A percentile compares a stretch with the other conserved stretches of the same genome.
Evolutionary conservation across 2,329 filamentous ascomycete genomes (phyloP).

Genomic region (Huntiella decipiens): DNA sequence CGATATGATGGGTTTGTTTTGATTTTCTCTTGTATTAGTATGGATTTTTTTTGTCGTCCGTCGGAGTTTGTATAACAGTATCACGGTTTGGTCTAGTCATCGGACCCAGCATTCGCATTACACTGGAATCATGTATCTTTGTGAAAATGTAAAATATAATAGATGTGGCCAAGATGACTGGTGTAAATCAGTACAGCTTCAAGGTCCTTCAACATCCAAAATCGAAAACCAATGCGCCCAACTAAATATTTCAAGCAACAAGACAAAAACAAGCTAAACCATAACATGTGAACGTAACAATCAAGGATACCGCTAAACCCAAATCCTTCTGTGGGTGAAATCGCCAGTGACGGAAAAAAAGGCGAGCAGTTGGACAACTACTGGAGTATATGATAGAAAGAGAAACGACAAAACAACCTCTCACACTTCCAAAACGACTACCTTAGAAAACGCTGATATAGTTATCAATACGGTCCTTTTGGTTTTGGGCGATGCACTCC

Average conservation of each 20-base stretch:
- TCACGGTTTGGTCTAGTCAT: neutral
- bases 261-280: neutral
- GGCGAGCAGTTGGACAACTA: neutral
- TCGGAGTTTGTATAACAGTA: conserved; percentile 1
- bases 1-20: conserved; percentile 2
- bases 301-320: neutral
- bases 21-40: conserved; percentile 10
- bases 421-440: neutral
- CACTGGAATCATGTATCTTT: conserved; percentile 9
- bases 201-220: conserved; percentile 3
- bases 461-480: conserved; percentile 96
- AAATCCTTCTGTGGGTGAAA: neutral
- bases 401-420: conserved; percentile 1
- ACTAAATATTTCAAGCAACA: neutral
- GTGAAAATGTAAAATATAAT: conserved; percentile 10
- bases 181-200: neutral
- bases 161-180: conserved; percentile 2
- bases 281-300: conserved; percentile 4
- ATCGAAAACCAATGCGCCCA: conserved; percentile 3
- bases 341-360: neutral
- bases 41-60: conserved; percentile 1
- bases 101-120: neutral
- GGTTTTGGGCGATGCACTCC: conserved; percentile 98
- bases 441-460: conserved; percentile 91
- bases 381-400: neutral